Conservation (phyloP, 495 filamentous ascomycete genomes). For the Hyaloscypha hepaticicola region DNA sequence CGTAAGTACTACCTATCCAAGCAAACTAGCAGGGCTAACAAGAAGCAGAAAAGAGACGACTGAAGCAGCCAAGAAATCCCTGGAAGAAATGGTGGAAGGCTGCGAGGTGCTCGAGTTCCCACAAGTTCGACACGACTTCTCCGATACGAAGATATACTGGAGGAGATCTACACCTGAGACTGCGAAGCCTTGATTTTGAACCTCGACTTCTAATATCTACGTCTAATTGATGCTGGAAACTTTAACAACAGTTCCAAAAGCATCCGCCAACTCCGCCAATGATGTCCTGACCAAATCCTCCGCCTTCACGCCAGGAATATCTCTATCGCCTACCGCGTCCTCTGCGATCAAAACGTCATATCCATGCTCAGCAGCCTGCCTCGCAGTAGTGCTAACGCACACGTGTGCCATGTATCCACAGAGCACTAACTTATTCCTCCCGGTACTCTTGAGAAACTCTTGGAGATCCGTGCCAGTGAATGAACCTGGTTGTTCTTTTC, state of each 20-base stretch:
- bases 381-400: slow-evolving; percentile 59
- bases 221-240: slow-evolving; percentile 34
- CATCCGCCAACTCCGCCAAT: slow-evolving; percentile 48
- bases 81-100: slow-evolving; percentile 23
- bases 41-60: slow-evolving; percentile 6
- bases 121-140: slow-evolving; percentile 30
- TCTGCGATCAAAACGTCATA: slow-evolving; percentile 57
- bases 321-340: slow-evolving; percentile 58
- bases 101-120: slow-evolving; percentile 28
- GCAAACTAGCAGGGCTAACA: not conserved
- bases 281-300: slow-evolving; percentile 40
- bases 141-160: slow-evolving; percentile 33
- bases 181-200: not conserved
- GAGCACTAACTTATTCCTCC: slow-evolving; percentile 33
- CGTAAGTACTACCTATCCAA: slow-evolving; percentile 12
- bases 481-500: slow-evolving; percentile 31
- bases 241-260: slow-evolving; percentile 46
- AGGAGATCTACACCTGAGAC: slow-evolving; percentile 23
- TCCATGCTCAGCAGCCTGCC: slow-evolving; percentile 52
- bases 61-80: slow-evolving; percentile 6
- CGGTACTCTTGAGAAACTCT: slow-evolving; percentile 27
- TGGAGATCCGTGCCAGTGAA: slow-evolving; percentile 36
- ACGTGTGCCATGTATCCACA: slow-evolving; percentile 53
- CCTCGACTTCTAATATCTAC: not conserved
- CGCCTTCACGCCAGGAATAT: slow-evolving; percentile 38